A percentile compares a stretch with the other conserved stretches of the same genome.
These are phyloP conservation scores for Parascedosporium putredinis DNA, from an alignment of 2,329 filamentous ascomycete genomes.

Conservation along the genomic window DNA sequence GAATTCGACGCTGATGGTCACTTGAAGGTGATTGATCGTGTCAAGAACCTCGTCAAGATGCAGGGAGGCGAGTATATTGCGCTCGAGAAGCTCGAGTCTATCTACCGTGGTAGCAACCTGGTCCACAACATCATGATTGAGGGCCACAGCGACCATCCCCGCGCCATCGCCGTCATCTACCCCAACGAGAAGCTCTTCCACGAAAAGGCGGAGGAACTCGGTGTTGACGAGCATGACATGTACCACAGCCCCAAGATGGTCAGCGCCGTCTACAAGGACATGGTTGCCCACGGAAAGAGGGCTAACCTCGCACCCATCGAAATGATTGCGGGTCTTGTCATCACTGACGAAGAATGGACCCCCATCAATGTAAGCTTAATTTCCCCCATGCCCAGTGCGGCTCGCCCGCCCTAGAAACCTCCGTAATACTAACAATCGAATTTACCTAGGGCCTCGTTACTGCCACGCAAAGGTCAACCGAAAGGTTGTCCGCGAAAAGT, in stretches of 20 bases:
- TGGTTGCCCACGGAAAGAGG: slow-evolving; percentile 53
- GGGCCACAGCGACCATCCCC: slow-evolving; percentile 62
- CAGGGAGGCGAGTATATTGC: slow-evolving; percentile 94
- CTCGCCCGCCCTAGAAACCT: neutral
- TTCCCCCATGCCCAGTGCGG: neutral
- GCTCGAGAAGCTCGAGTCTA: slow-evolving; percentile 85
- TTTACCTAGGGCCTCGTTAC: slow-evolving; percentile 42
- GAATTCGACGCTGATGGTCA: slow-evolving; percentile 76
- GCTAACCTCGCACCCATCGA: slow-evolving; percentile 62
- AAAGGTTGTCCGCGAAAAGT: slow-evolving; percentile 37
- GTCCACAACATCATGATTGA: slow-evolving; percentile 84
- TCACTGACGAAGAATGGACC: slow-evolving; percentile 82
- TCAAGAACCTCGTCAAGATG: slow-evolving; percentile 98
- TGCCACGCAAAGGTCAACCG: slow-evolving; percentile 51
- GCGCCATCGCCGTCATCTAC: slow-evolving; percentile 73
- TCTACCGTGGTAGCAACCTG: slow-evolving; percentile 71
- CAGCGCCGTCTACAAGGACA: slow-evolving; percentile 51
- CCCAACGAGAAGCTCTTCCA: slow-evolving; percentile 54
- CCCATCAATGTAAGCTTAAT: slow-evolving; percentile 61
- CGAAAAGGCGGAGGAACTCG: slow-evolving; percentile 47
- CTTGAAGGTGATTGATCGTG: slow-evolving; percentile 80
- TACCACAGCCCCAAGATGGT: slow-evolving; percentile 58
- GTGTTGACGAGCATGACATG: slow-evolving; percentile 57
- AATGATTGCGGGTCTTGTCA: slow-evolving; percentile 63
- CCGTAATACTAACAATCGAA: slow-evolving; percentile 10